These are phyloP conservation scores for Biscogniauxia sp. DNA, from an alignment of 2,329 filamentous ascomycete species.

Conservation along the genomic window DNA sequence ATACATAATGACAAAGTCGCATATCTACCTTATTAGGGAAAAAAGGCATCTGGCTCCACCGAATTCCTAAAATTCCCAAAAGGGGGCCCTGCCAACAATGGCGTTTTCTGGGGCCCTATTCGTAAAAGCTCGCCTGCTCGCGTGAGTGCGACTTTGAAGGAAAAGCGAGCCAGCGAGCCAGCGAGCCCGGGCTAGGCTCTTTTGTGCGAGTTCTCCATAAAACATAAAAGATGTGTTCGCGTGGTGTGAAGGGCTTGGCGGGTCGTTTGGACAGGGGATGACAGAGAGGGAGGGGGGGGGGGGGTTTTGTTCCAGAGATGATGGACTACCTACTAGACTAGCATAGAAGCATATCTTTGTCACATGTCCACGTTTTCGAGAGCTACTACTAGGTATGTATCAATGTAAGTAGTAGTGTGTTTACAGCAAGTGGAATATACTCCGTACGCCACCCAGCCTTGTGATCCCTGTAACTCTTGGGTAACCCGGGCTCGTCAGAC, in stretches of 20 bases:
- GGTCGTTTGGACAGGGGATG: constrained; percentile 11
- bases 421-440: constrained; percentile 1
- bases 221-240: constrained; percentile 23
- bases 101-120: background rate
- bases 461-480: constrained; percentile 21
- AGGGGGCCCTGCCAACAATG: constrained; percentile 17
- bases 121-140: background rate
- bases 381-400: too few relatives aligned
- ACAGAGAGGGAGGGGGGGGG: background rate
- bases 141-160: constrained; percentile 21
- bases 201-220: constrained; percentile 3
- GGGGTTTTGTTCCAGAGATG: background rate
- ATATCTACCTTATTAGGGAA: constrained; percentile 22
- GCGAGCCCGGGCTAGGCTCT: background rate
- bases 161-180: constrained; percentile 8
- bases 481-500: constrained; percentile 1
- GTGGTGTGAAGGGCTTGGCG: constrained; percentile 3
- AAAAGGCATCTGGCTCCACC: constrained; percentile 19
- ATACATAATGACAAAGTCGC: constrained; percentile 11
- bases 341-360: constrained; percentile 11
- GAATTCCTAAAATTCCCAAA: constrained; percentile 23
- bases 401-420: too few relatives aligned
- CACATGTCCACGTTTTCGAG: constrained; percentile 20
- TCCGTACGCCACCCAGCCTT: constrained; percentile 19
- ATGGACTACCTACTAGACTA: constrained; percentile 8